Base-by-base conservation (phyloP, 352 stramenopile species). In the Pythium biforme region DNA sequence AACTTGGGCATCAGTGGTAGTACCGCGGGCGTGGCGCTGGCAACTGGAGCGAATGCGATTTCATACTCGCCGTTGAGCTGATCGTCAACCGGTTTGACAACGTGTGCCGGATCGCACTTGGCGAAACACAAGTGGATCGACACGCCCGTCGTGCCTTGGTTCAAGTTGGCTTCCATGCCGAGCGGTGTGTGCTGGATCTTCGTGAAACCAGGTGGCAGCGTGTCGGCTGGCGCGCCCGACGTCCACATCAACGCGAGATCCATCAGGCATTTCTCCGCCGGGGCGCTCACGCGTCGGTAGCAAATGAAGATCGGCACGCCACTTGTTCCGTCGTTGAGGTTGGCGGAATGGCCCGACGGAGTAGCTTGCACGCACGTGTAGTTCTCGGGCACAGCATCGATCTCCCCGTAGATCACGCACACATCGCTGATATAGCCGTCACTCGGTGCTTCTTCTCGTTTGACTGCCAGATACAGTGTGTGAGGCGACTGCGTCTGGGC, bases 161-260 rank as follows among this genome's bases (percentile, higher is more conserved):
- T 92, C 56, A 96, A 37, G 61, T 94, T 95, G 8, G 87, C 87
- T 29, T 94, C 84, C 85, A 96, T 94, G 9, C 87, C 87, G 0
- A 96, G 69, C 41, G 87, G 87, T 2, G 87, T 96, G 45, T 96
- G 84, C 55, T 88, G 77, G 34, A 96, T 83, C 56, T 96, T 96
- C 11, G 76, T 90, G 59, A 91, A 96, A 11, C 84, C 83, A 0
- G 51, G 55, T 1, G 87, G 84, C 19, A 94, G 55, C 9, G 78
- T 64, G 43, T 95, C 84, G 1, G 72, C 71, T 59, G 88, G 73
- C 0, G 70, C 61, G 0, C 83, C 82, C 4, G 83, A 90, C 17
- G 86, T 89, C 81, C 83, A 92, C 76, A 93, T 86, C 15, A 92
- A 71, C 14, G 76, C 61, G 19, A 94, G 47, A 55, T 93, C 82